Evolutionary conservation across 768 basidiomycete genomes (phyloP).

Genomic region (Agrocybe chaxingu): DNA sequence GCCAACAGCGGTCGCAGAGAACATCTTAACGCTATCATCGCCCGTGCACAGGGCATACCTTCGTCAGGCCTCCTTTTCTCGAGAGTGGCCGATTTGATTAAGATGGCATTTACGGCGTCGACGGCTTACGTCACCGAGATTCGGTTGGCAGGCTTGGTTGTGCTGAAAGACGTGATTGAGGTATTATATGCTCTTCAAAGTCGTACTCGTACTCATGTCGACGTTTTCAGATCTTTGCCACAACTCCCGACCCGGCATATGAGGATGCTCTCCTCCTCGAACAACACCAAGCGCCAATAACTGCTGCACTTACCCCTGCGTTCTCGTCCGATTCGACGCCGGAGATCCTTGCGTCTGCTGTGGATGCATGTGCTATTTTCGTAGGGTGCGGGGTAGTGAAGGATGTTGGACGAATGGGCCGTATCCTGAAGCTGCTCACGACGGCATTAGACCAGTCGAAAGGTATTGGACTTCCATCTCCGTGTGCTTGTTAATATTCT

Average conservation of each 20-base stretch:
- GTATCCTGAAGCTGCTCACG: slow-evolving; percentile 86
- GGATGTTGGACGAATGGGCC: slow-evolving; percentile 87
- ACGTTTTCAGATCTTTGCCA: slow-evolving; percentile 71
- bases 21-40: slow-evolving; percentile 77
- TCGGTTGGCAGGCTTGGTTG: slow-evolving; percentile 83
- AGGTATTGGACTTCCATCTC: slow-evolving; percentile 43
- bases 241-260: slow-evolving; percentile 88
- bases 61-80: slow-evolving; percentile 68
- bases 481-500: not conserved
- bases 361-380: slow-evolving; percentile 92
- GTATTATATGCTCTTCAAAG: slow-evolving; percentile 32
- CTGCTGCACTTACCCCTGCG: slow-evolving; percentile 93
- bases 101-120: slow-evolving; percentile 97
- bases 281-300: slow-evolving; percentile 97
- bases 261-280: slow-evolving; percentile 87
- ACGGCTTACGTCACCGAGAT: slow-evolving; percentile 97
- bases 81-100: slow-evolving; percentile 89
- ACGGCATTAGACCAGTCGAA: slow-evolving; percentile 87
- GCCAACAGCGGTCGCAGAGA: slow-evolving; percentile 71
- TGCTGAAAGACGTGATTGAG: slow-evolving; percentile 90
- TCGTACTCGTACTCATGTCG: not conserved
- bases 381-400: slow-evolving; percentile 94
- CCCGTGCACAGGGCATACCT: slow-evolving; percentile 56
- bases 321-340: slow-evolving; percentile 95
- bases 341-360: slow-evolving; percentile 89